Evolutionary conservation across 495 filamentous ascomycete species (phyloP), one percentile per base, ranked within the genome.

Genomic region (Trichoderma virens): DNA sequence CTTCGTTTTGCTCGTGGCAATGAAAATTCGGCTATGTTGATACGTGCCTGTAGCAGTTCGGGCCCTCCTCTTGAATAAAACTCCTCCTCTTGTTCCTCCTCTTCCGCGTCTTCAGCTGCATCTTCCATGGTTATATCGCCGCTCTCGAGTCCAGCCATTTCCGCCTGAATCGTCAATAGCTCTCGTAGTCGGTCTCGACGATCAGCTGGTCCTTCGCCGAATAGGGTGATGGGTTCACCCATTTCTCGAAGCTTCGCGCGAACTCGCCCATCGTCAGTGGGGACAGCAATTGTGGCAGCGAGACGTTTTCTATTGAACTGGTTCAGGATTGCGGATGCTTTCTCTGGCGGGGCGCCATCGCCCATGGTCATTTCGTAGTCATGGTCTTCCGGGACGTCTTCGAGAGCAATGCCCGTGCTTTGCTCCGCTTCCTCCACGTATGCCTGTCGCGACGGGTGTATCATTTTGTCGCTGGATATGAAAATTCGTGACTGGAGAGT

Each of bases 401-500:
- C 88, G 14, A 96, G 79, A 69, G 88, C 85, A 69, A 98, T 86
- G 59, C 87, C 87, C 84, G 92, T 90, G 80, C 90, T 85, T 25
- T 87, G 80, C 28, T 83, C 80, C 11, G 77, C 86, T 69, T 97
- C 94, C 80, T 97, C 94, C 66, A 97, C 91, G 76, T 96, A 97
- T n/a, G 94, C 93, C 74, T 93, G 89, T 68, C 94, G 83, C 69
- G 94, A 83, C 43, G 94, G 94, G 79, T 97, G 94, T 80, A 97
- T 92, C 85, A 78, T 82, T 31, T 59, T 77, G 67, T 70, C 62
- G 59, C 23, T 18, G 8, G 11, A 18, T 28, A 27, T 31, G 7
- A 23, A 41, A 7, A 4, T 54, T 16, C 20, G 60, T 45, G 61
- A 27, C n/a, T 13, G 14, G 16, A 62, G 30, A n/a, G 27, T n/a